Evolutionary conservation across 495 filamentous ascomycete species (phyloP), one percentile per base, ranked within the genome.

Genomic region (Aspergillus sparsus): DNA sequence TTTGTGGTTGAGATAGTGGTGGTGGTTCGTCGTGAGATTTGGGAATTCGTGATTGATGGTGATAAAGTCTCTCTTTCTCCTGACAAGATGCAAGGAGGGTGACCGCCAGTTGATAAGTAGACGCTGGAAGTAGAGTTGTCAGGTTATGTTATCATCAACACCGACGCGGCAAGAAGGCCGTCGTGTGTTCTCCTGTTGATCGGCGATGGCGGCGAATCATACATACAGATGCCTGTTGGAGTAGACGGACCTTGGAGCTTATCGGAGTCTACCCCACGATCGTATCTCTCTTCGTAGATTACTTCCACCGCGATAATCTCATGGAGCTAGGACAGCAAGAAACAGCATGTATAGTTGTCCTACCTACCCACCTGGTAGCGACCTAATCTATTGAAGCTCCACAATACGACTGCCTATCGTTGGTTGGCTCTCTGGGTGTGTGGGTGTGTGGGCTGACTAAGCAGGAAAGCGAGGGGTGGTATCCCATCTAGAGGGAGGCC

Each of bases 151-250:
- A 42, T 42, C 39, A 15, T 8, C 39, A 8, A 42, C 39, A 42
- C 39, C 39, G 39, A 42, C 7, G 12, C 39, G 39, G 39, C 12
- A 15, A 3, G 39, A 42, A 11, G 12, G 39, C 39, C 39, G 39
- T 15, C 39, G 39, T 15, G 7, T 12, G 12, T 12, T 15, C 6
- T 15, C 11, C 39, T 15, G 9, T 8, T 1, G 39, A 11, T 13
- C n/a, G 6, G 44, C 44, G 44, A 18, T 16, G n/a, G 44, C 44
- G 16, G 15, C 44, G 44, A 47, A 47, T 47, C 44, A 47, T 18
- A 15, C 16, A 0, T 21, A 9, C 39, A 8, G 12, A 13, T 15
- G 12, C 39, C 15, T 7, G 39, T 42, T 42, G 15, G 12, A 11
- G 39, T 18, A 21, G 44, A 18, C 44, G 44, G 44, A 47, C 44